phyloP scores from a whole-genome alignment of 2,329 filamentous ascomycete species.

The Penicillium corylophilum region DNA sequence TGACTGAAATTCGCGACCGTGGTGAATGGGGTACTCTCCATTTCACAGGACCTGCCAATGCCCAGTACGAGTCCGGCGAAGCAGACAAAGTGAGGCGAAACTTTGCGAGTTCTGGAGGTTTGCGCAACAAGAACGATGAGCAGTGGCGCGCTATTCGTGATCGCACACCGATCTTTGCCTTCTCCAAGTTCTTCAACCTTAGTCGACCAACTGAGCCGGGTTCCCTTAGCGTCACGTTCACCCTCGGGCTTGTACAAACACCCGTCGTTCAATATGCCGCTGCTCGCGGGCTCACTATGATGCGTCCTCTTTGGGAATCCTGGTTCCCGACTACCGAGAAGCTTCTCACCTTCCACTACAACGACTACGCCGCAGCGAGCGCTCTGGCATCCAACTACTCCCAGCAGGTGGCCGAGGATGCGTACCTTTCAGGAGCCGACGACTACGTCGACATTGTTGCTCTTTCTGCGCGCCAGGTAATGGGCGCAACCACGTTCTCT shows the following conservation, averaged over 20 bases:
- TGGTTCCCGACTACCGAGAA: conserved; percentile 65
- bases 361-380: conserved; percentile 66
- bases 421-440: conserved; percentile 69
- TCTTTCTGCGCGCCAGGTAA: conserved; percentile 73
- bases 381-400: conserved; percentile 72
- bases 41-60: conserved; percentile 69
- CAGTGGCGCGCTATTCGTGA: conserved; percentile 70
- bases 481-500: conserved; percentile 74
- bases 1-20: conserved; percentile 71
- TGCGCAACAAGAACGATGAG: conserved; percentile 67
- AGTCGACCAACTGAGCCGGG: conserved; percentile 32
- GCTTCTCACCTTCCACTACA: conserved; percentile 73
- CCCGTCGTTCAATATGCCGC: conserved; percentile 78
- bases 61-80: conserved; percentile 68
- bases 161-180: conserved; percentile 79
- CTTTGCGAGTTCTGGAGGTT: conserved; percentile 66
- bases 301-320: conserved; percentile 77
- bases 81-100: conserved; percentile 64
- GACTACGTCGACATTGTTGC: conserved; percentile 77
- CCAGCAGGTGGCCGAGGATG: conserved; percentile 66
- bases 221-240: conserved; percentile 67
- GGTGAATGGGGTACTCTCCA: conserved; percentile 82
- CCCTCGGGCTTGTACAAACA: conserved; percentile 73
- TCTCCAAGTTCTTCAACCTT: conserved; percentile 64
- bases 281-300: conserved; percentile 70